Evolutionary conservation across 495 filamentous ascomycete genomes (phyloP).

Genomic region (Cercophora sp.): DNA sequence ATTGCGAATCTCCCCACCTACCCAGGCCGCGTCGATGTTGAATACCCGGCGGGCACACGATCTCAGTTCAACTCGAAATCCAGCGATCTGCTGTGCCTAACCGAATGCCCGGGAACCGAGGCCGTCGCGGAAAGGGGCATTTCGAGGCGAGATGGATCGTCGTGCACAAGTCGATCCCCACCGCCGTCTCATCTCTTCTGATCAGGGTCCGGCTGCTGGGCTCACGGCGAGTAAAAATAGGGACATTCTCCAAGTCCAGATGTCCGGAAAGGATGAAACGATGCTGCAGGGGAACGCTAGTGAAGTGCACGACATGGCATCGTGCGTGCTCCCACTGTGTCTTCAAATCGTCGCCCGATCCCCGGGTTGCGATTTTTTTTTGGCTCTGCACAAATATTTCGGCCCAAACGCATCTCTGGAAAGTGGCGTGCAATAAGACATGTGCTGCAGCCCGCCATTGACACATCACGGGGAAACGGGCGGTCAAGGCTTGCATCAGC

Average conservation of each 20-base stretch:
- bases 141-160: too few relatives aligned
- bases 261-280: slow-evolving; percentile 7
- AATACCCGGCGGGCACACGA: slow-evolving; percentile 13
- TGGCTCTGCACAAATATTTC: not conserved
- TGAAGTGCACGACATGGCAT: not conserved
- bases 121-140: too few relatives aligned
- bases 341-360: not conserved
- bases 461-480: not conserved
- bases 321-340: not conserved
- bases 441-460: not conserved
- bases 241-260: not conserved
- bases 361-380: not conserved
- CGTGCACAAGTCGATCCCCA: slow-evolving; percentile 8
- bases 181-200: slow-evolving; percentile 11
- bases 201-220: slow-evolving; percentile 2
- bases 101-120: too few relatives aligned
- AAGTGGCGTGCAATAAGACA: not conserved
- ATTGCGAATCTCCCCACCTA: not conserved
- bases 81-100: too few relatives aligned
- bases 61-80: too few relatives aligned
- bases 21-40: not conserved
- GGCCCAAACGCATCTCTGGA: not conserved
- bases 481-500: too few relatives aligned
- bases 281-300: slow-evolving; percentile 9
- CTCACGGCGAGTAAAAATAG: slow-evolving; percentile 1